These are phyloP conservation scores for Alisma plantagoaquatica DNA, from an alignment of 106 monocot genomes.

Conservation along the genomic window DNA sequence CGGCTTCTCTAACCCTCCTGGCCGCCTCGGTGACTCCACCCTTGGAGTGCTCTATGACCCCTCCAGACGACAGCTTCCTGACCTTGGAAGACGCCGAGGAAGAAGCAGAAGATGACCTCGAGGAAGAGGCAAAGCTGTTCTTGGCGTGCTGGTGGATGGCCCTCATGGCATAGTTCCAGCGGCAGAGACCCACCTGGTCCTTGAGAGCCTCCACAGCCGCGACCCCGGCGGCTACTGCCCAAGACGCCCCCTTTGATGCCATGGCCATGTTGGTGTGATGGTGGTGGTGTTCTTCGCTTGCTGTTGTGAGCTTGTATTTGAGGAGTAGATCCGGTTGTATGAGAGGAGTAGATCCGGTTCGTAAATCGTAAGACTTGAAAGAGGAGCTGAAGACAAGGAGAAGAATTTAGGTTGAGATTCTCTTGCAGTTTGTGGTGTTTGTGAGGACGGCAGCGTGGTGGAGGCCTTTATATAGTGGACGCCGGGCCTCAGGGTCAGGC, in stretches of 20 bases:
- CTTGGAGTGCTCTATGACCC: not conserved
- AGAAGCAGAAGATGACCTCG: not conserved
- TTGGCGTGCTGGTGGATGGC: constrained; percentile 10
- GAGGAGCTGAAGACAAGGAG: too few species aligned
- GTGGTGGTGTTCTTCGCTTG: too few species aligned
- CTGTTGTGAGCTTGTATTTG: too few species aligned
- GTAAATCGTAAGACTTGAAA: too few species aligned
- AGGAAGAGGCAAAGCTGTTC: not conserved
- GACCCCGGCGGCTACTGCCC: constrained; percentile 7
- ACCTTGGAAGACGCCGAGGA: not conserved
- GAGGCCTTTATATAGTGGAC: too few species aligned
- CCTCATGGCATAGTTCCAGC: constrained; percentile 17
- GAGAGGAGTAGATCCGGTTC: too few species aligned
- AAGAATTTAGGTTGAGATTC: too few species aligned
- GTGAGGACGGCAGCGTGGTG: too few species aligned
- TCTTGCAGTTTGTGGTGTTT: too few species aligned
- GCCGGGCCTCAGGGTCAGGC: too few species aligned
- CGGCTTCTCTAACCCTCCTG: not conserved
- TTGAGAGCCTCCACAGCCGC: constrained; percentile 18
- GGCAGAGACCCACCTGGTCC: constrained; percentile 11
- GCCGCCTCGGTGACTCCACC: not conserved
- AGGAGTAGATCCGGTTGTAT: too few species aligned
- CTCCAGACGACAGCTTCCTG: not conserved
- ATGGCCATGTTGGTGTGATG: too few species aligned
- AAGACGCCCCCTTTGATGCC: not conserved